These are phyloP conservation scores for Spergularia marina DNA, from an alignment of 148 eudicot species.

Conservation along the genomic window DNA sequence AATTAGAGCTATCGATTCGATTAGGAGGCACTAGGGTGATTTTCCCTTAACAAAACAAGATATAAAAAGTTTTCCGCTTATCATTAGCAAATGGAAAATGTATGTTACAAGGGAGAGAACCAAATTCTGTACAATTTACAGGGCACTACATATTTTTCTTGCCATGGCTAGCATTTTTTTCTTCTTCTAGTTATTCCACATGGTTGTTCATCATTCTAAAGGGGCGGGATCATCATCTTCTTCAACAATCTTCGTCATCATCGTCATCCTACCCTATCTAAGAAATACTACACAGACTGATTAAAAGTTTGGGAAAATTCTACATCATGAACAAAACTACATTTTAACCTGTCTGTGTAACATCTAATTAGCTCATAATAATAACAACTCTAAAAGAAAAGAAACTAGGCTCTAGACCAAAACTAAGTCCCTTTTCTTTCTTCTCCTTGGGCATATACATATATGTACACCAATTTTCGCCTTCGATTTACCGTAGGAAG, in stretches of 20 bases:
- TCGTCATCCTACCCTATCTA: constrained; percentile 11
- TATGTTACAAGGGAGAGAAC: constrained; percentile 23
- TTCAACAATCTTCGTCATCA: background rate
- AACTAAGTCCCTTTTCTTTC: constrained; percentile 17
- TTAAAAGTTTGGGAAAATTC: constrained; percentile 8
- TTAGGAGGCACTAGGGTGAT: too few relatives aligned
- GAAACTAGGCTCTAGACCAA: constrained; percentile 18
- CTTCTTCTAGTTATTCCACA: background rate
- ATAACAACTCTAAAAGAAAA: background rate
- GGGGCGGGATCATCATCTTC: background rate
- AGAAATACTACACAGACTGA: constrained; percentile 23
- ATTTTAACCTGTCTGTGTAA: constrained; percentile 22
- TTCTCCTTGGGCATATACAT: background rate
- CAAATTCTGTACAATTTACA: constrained; percentile 26
- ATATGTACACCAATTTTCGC: constrained; percentile 22
- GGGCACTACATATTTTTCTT: constrained; percentile 1
- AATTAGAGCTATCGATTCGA: too few relatives aligned
- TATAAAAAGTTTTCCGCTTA: constrained; percentile 10
- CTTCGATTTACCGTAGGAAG: constrained; percentile 22
- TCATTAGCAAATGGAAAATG: background rate
- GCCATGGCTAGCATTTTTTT: constrained; percentile 21
- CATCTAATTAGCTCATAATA: constrained; percentile 18
- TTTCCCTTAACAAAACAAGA: background rate
- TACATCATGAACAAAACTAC: constrained; percentile 19
- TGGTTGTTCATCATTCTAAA: constrained; percentile 7